Evolutionary conservation across 768 basidiomycete species (phyloP), one percentile per base, ranked within the genome.

Genomic region (Trametes elegans): DNA sequence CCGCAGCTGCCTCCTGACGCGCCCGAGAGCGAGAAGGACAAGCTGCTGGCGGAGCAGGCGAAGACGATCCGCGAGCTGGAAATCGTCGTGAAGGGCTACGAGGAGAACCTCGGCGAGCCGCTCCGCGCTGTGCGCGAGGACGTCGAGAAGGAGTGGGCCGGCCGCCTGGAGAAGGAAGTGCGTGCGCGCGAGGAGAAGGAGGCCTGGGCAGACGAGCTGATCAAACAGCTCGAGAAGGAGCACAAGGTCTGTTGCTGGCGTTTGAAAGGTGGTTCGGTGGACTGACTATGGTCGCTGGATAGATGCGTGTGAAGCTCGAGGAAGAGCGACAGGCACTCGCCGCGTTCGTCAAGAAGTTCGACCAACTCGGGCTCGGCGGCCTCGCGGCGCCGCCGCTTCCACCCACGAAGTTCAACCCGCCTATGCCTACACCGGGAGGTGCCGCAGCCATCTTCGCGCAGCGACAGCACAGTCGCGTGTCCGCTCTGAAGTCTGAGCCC

Each of bases 281-380:
- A 7, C 28, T 34, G 13, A 11, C 38, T 54, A 11, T n/a, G 49
- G 29, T 1, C 18, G 7, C 23, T 8, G 1, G 26, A 28, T 58
- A 87, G 85, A 64, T 74, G 55, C 74, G 88, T 45, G 66, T 72
- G 29, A 84, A 84, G 60, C 70, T 92, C 46, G 90, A 93, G 66
- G 85, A 85, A 39, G 90, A 93, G 70, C 80, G 90, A 32, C 76
- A 83, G 21, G 90, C 88, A 8, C 75, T 93, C 35, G 81, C 87
- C 3, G 79, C 88, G 6, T 93, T 93, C 62, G 91, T 93, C 40
- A 77, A 76, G 68, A 90, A 88, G 67, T 90, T 93, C 63, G 91
- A 93, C 69, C 77, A 88, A 10, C 70, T 89, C 24, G 87, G 86
- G 0, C 65, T 87, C 28, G 70, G 71, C 8, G 67, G 70, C 8